These are phyloP conservation scores for Alternaria sp. DNA, from an alignment of 2,329 filamentous ascomycete species.

Conservation along the genomic window DNA sequence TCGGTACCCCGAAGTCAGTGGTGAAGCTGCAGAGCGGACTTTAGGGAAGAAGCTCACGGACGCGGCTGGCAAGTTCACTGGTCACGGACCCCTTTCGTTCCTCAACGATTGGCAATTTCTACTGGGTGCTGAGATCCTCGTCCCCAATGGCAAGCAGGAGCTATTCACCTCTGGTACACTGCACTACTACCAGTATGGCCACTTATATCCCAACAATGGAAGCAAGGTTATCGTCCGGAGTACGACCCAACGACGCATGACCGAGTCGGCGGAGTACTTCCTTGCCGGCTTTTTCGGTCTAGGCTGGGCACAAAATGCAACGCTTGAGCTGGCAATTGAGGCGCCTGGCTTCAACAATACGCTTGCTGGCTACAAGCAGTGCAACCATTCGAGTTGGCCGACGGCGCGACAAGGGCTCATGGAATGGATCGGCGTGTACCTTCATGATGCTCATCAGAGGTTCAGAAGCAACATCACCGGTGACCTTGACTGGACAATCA, in stretches of 20 bases:
- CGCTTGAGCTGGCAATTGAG: constrained; percentile 75
- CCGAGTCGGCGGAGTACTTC: constrained; percentile 78
- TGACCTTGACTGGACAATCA: constrained; percentile 43
- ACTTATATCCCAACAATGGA: constrained; percentile 70
- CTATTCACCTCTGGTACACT: constrained; percentile 73
- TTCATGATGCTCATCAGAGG: constrained; percentile 67
- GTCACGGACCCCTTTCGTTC: constrained; percentile 67
- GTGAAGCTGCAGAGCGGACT: constrained; percentile 61
- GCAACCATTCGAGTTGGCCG: constrained; percentile 63
- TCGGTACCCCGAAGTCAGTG: constrained; percentile 70
- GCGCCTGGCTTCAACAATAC: constrained; percentile 70
- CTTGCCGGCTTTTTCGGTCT: constrained; percentile 80
- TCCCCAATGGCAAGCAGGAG: constrained; percentile 75
- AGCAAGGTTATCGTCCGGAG: constrained; percentile 76
- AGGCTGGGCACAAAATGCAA: constrained; percentile 74
- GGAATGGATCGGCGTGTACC: constrained; percentile 69
- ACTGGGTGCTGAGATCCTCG: constrained; percentile 73
- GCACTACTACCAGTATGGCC: constrained; percentile 75
- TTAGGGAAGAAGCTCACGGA: constrained; percentile 64
- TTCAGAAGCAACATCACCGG: constrained; percentile 60
- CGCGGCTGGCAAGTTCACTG: constrained; percentile 60
- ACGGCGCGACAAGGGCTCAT: constrained; percentile 58
- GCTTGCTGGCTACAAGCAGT: constrained; percentile 70
- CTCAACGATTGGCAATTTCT: constrained; percentile 72
- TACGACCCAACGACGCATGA: constrained; percentile 78